Evolutionary conservation across 768 basidiomycete species (phyloP).

Genomic region (Phaffia tasmanica): DNA sequence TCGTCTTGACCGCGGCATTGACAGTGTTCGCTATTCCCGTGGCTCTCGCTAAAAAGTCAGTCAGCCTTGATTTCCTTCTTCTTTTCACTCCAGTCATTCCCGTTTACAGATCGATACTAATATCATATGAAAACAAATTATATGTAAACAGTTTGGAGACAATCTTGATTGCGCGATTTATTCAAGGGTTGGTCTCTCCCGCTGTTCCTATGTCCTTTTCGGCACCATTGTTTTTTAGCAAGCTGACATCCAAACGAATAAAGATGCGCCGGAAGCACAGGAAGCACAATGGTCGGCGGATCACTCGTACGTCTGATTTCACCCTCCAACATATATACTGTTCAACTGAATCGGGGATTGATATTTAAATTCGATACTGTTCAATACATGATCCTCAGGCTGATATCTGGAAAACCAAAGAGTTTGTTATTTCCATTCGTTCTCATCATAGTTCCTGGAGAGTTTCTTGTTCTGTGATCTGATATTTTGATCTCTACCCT

Average conservation of each 20-base stretch:
- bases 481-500: not conserved
- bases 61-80: no score
- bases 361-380: not conserved
- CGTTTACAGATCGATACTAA: no score
- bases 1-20: not conserved
- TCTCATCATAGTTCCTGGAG: conserved; percentile 40
- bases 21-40: conserved; percentile 26
- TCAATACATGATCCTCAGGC: conserved; percentile 12
- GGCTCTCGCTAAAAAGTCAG: conserved; percentile 30
- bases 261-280: conserved; percentile 34
- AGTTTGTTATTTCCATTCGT: conserved; percentile 28
- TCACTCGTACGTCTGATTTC: conserved; percentile 29
- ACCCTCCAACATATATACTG: not conserved
- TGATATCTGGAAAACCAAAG: conserved; percentile 36
- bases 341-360: not conserved
- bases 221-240: no score
- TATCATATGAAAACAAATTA: no score
- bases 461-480: no score
- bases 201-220: no score
- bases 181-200: conserved; percentile 30
- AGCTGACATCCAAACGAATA: no score
- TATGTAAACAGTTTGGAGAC: conserved; percentile 35
- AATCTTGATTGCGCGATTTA: conserved; percentile 36
- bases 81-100: no score
- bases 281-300: conserved; percentile 39